Evolutionary conservation across 2,329 filamentous ascomycete genomes (phyloP).

Genomic region (Epichloe hybrida): DNA sequence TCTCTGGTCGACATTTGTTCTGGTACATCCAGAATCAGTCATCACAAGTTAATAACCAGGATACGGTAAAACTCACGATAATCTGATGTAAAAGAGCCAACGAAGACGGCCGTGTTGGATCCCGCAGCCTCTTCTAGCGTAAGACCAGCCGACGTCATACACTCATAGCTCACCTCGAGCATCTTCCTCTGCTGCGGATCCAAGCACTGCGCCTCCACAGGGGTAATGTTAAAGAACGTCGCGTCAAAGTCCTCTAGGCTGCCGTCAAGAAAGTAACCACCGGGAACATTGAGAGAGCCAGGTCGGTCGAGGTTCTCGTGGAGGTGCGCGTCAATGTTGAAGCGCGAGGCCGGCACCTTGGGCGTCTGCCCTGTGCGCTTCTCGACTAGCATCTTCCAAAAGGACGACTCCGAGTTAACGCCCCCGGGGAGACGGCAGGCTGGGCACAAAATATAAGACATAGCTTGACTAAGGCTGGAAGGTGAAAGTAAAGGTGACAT

Average conservation of each 20-base stretch:
- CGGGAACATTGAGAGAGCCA: not conserved
- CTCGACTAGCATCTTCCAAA: not conserved
- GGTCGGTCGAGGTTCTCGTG: not conserved
- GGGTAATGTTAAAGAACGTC: not conserved
- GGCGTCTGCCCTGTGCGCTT: not conserved
- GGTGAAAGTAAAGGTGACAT: no score
- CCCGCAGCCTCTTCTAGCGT: not conserved
- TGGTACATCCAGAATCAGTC: no score
- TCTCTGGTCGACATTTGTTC: not conserved
- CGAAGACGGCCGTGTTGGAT: not conserved
- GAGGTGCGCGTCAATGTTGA: not conserved
- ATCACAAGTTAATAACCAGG: no score
- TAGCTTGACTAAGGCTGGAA: no score
- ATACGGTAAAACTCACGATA: not conserved
- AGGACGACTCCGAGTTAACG: not conserved
- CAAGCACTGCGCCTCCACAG: not conserved
- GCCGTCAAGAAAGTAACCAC: not conserved
- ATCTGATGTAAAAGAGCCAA: not conserved
- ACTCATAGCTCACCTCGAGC: not conserved
- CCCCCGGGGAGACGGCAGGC: no score
- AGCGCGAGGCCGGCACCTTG: not conserved
- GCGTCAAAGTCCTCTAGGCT: not conserved
- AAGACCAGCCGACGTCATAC: not conserved
- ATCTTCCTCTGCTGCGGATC: constrained; percentile 1
- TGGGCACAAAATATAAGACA: no score